These are phyloP conservation scores for Tulasnella sp. DNA, from an alignment of 768 basidiomycete species.

Conservation along the genomic window DNA sequence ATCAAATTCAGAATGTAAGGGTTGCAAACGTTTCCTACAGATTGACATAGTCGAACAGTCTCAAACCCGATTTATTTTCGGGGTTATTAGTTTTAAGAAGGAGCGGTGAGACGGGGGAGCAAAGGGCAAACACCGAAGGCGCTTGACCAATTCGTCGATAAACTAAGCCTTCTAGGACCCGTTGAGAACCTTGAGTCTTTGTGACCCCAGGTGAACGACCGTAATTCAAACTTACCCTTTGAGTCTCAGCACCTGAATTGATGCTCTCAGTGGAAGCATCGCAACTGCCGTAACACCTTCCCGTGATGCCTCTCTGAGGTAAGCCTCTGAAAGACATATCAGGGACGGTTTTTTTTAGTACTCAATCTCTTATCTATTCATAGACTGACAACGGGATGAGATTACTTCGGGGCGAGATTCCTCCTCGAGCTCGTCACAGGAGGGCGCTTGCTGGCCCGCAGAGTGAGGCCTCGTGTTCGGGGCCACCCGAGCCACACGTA, in stretches of 20 bases:
- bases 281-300: too few species aligned
- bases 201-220: too few species aligned
- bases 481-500: too few species aligned
- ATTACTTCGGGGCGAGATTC: neutral
- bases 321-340: too few species aligned
- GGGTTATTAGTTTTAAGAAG: neutral
- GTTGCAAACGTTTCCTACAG: constrained; percentile 57
- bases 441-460: neutral
- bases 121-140: neutral
- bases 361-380: neutral
- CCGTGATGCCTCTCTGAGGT: too few species aligned
- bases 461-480: neutral
- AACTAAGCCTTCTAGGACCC: neutral
- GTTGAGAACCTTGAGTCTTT: too few species aligned
- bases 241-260: too few species aligned
- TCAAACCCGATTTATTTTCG: neutral
- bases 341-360: neutral
- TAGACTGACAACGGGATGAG: neutral
- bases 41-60: constrained; percentile 35
- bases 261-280: too few species aligned
- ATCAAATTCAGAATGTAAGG: too few species aligned
- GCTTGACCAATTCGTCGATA: neutral
- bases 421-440: too few species aligned
- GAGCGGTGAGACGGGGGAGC: neutral
- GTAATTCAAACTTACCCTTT: too few species aligned